These are phyloP conservation scores for Candida chauliodis DNA, from an alignment of 805 yeast genomes.

Conservation along the genomic window DNA sequence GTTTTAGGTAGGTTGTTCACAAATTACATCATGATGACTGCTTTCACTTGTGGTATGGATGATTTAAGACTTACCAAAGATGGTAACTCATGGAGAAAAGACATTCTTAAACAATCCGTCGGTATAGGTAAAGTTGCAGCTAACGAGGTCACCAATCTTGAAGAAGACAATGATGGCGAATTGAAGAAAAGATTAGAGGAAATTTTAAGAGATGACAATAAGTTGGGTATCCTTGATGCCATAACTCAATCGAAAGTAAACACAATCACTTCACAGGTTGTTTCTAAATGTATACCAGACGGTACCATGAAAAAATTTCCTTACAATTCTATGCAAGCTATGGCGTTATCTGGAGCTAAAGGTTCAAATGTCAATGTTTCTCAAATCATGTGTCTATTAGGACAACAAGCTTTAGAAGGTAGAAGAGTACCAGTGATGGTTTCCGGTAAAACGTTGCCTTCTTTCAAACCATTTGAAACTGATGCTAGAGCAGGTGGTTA, in stretches of 20 bases:
- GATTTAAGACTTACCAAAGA: constrained; percentile 88
- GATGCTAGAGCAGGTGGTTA: constrained; percentile 99
- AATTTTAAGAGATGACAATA: constrained; percentile 87
- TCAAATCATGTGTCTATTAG: constrained; percentile 98
- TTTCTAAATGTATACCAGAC: constrained; percentile 87
- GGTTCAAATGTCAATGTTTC: constrained; percentile 98
- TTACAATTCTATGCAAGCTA: constrained; percentile 93
- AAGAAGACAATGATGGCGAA: constrained; percentile 61
- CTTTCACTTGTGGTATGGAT: constrained; percentile 99
- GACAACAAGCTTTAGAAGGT: constrained; percentile 99
- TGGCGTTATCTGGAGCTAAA: constrained; percentile 99
- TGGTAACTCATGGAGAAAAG: constrained; percentile 87
- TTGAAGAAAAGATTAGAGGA: constrained; percentile 87
- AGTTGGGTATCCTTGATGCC: constrained; percentile 92
- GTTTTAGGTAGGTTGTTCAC: constrained; percentile 96
- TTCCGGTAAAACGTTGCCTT: constrained; percentile 93
- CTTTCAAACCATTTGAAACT: constrained; percentile 94
- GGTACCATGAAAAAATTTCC: constrained; percentile 97
- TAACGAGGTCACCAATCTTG: constrained; percentile 86
- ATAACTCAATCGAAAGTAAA: constrained; percentile 92
- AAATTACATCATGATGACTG: constrained; percentile 84
- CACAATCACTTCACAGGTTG: constrained; percentile 90
- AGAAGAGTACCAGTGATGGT: constrained; percentile 99
- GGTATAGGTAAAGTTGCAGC: constrained; percentile 92
- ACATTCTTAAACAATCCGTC: constrained; percentile 70